Conservation (phyloP, 2,329 filamentous ascomycete genomes). For the Fusarium graminum region DNA sequence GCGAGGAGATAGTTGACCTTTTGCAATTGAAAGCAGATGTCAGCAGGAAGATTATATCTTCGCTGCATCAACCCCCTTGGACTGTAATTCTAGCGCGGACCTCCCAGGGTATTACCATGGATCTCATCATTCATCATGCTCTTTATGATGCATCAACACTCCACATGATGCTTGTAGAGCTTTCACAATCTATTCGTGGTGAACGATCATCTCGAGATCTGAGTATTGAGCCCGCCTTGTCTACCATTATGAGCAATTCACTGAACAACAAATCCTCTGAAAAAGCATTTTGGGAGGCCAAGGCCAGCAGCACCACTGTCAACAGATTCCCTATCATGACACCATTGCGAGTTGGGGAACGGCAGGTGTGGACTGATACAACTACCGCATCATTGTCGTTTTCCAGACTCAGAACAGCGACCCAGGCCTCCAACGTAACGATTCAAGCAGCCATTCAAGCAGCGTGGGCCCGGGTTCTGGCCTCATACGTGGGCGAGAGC, state of each 20-base stretch:
- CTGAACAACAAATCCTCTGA: slow-evolving; percentile 51
- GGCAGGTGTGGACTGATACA: slow-evolving; percentile 53
- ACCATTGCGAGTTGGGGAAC: slow-evolving; percentile 63
- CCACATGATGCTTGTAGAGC: slow-evolving; percentile 70
- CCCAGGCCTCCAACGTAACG: slow-evolving; percentile 72
- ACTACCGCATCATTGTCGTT: slow-evolving; percentile 56
- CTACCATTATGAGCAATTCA: slow-evolving; percentile 57
- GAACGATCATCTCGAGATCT: slow-evolving; percentile 21
- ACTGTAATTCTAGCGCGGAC: slow-evolving; percentile 62
- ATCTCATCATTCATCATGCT: slow-evolving; percentile 77
- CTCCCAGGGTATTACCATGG: slow-evolving; percentile 51
- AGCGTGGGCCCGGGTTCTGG: slow-evolving; percentile 81
- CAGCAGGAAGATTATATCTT: slow-evolving; percentile 53
- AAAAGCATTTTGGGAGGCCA: slow-evolving; percentile 72
- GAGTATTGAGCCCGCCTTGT: slow-evolving; percentile 55
- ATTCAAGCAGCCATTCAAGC: slow-evolving; percentile 82
- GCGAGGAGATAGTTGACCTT: slow-evolving; percentile 47
- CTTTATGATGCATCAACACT: slow-evolving; percentile 88
- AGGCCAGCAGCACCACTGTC: slow-evolving; percentile 66
- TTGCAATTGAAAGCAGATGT: slow-evolving; percentile 56
- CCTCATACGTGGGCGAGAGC: slow-evolving; percentile 80
- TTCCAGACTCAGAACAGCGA: slow-evolving; percentile 65
- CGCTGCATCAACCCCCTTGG: slow-evolving; percentile 73
- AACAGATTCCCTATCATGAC: slow-evolving; percentile 83
- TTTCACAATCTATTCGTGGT: slow-evolving; percentile 56